Evolutionary conservation across 1,284 basidiomycete genomes (phyloP).

Genomic region (Cronartium quercuum): DNA sequence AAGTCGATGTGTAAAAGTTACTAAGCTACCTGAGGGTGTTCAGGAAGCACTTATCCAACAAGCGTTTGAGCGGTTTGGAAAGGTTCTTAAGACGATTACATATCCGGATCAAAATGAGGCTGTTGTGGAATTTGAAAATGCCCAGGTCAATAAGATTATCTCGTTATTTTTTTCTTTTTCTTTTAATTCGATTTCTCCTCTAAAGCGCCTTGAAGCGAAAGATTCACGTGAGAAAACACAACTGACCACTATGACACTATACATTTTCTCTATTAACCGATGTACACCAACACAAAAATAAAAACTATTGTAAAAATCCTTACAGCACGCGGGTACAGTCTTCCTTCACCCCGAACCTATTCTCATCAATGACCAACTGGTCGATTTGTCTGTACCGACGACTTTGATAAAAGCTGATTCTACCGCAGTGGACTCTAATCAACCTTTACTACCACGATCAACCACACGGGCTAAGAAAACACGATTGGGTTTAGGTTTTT

Average conservation of each 20-base stretch:
- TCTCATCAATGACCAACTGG: slow-evolving; percentile 1
- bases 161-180: neutral
- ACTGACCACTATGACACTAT: too few species aligned
- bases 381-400: slow-evolving; percentile 21
- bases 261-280: too few species aligned
- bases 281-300: too few species aligned
- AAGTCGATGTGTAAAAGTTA: slow-evolving; percentile 61
- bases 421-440: slow-evolving; percentile 7
- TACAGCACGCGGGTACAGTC: slow-evolving; percentile 21
- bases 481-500: slow-evolving; percentile 25
- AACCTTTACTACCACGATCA: slow-evolving; percentile 27
- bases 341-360: slow-evolving; percentile 34
- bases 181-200: too few species aligned
- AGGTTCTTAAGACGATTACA: slow-evolving; percentile 51
- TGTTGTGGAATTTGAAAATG: slow-evolving; percentile 27
- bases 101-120: slow-evolving; percentile 36
- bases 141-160: slow-evolving; percentile 29
- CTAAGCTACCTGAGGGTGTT: slow-evolving; percentile 63
- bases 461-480: slow-evolving; percentile 21
- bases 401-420: slow-evolving; percentile 1
- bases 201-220: too few species aligned
- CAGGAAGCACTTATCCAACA: slow-evolving; percentile 88
- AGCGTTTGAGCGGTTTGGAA: slow-evolving; percentile 66
- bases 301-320: too few species aligned
- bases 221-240: too few species aligned